Percentiles rank a stretch among this genome's conserved stretches.
Evolutionary conservation across 768 basidiomycete genomes (phyloP).

Genomic region (Calocera viscosa): DNA sequence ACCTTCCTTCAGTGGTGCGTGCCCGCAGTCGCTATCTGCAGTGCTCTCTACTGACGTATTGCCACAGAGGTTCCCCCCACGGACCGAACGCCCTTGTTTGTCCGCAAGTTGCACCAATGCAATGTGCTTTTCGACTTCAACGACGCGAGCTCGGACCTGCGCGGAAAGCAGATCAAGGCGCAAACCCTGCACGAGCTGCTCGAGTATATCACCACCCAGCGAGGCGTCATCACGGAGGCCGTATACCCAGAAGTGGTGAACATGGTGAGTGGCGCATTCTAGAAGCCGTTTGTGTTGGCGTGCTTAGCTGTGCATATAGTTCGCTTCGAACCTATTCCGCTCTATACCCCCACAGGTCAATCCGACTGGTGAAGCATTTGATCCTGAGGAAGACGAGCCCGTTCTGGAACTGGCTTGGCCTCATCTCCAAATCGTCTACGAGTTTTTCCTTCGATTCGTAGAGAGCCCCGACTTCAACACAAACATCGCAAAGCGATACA

Average conservation of each 20-base stretch:
- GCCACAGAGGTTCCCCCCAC: slow-evolving; percentile 67
- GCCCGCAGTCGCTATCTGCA: not conserved
- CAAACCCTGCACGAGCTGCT: slow-evolving; percentile 97
- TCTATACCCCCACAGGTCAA: slow-evolving; percentile 99
- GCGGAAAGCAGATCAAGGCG: slow-evolving; percentile 97
- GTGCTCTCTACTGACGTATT: slow-evolving; percentile 1
- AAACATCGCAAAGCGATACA: slow-evolving; percentile 91
- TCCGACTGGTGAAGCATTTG: slow-evolving; percentile 94
- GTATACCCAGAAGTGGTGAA: slow-evolving; percentile 98
- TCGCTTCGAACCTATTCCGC: slow-evolving; percentile 95
- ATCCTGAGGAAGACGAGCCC: slow-evolving; percentile 98
- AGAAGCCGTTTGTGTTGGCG: not conserved
- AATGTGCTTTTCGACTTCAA: slow-evolving; percentile 98
- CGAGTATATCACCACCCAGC: slow-evolving; percentile 95
- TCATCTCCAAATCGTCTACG: slow-evolving; percentile 97
- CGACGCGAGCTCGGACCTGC: slow-evolving; percentile 87
- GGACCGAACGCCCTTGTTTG: slow-evolving; percentile 82
- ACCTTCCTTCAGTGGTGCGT: slow-evolving; percentile 74
- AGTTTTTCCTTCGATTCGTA: slow-evolving; percentile 98
- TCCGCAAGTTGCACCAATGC: slow-evolving; percentile 92
- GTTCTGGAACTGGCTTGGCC: slow-evolving; percentile 99
- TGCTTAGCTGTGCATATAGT: slow-evolving; percentile 38
- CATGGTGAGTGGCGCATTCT: slow-evolving; percentile 52
- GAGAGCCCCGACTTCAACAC: slow-evolving; percentile 98
- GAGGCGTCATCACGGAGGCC: slow-evolving; percentile 88